Evolutionary conservation across 2,329 filamentous ascomycete species (phyloP).

Genomic region (Leptographium radiaticola): DNA sequence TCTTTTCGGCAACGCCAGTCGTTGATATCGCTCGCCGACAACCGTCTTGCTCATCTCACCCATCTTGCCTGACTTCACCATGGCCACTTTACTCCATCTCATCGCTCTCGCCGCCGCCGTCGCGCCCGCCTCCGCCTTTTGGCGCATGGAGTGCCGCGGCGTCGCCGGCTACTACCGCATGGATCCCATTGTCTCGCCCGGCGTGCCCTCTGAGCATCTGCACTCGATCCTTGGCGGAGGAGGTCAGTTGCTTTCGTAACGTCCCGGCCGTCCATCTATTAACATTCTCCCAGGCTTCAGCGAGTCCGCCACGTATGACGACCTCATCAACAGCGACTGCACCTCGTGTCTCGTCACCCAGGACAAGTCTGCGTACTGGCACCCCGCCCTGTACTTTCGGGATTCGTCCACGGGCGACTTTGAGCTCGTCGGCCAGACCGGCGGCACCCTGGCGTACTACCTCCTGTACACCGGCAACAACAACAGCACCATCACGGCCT

Average conservation of each 20-base stretch:
- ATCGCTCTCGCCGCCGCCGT: conserved; percentile 7
- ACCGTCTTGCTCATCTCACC: background rate
- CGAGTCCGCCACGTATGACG: conserved; percentile 38
- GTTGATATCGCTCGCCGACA: too few species aligned
- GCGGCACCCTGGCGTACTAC: conserved; percentile 88
- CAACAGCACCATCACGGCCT: conserved; percentile 51
- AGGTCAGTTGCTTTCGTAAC: conserved; percentile 39
- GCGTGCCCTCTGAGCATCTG: conserved; percentile 46
- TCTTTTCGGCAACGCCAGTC: too few species aligned
- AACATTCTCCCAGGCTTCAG: conserved; percentile 43
- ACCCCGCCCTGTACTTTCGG: conserved; percentile 65
- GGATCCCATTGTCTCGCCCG: conserved; percentile 61
- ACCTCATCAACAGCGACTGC: conserved; percentile 51
- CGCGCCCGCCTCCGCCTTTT: conserved; percentile 48
- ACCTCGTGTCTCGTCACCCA: conserved; percentile 69
- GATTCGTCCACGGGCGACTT: conserved; percentile 49
- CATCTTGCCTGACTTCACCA: background rate
- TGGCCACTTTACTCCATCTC: background rate
- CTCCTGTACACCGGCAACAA: conserved; percentile 46
- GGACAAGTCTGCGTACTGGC: conserved; percentile 86
- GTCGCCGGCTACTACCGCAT: conserved; percentile 57
- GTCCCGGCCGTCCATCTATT: too few species aligned
- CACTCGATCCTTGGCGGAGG: conserved; percentile 66
- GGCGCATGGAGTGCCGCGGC: conserved; percentile 76
- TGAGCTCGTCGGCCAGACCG: conserved; percentile 58